phyloP scores from a whole-genome alignment of 1,284 basidiomycete genomes.

The Papiliotrema nemorosa region DNA sequence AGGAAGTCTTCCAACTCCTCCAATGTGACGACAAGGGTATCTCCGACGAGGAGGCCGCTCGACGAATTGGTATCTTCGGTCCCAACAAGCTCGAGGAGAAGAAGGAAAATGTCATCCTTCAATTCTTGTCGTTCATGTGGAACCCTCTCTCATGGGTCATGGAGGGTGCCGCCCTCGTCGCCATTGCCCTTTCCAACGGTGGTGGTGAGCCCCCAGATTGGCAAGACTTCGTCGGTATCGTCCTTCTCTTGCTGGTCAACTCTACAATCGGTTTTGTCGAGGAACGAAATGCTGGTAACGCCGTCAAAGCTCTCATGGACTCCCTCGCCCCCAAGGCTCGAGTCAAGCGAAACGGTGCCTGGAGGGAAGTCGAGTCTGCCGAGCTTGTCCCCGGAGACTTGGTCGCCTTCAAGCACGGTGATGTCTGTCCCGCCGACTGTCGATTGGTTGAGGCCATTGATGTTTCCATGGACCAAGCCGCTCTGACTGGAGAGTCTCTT shows the following conservation, averaged over 20 bases:
- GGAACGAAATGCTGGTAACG: constrained; percentile 94
- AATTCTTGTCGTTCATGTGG: constrained; percentile 98
- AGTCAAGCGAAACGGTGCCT: constrained; percentile 75
- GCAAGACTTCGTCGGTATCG: constrained; percentile 96
- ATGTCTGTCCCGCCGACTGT: constrained; percentile 92
- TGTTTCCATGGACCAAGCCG: constrained; percentile 94
- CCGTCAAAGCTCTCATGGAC: constrained; percentile 98
- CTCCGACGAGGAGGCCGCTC: constrained; percentile 65
- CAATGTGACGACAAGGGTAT: constrained; percentile 81
- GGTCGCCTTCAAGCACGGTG: constrained; percentile 95
- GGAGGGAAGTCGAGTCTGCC: constrained; percentile 84
- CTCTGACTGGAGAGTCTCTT: constrained; percentile 91
- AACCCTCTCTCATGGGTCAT: constrained; percentile 99
- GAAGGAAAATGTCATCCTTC: constrained; percentile 64
- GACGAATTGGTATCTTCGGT: constrained; percentile 91
- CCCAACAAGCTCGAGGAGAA: constrained; percentile 92
- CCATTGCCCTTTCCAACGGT: constrained; percentile 94
- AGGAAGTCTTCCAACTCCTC: constrained; percentile 93
- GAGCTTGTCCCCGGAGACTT: constrained; percentile 90
- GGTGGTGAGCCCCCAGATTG: constrained; percentile 80
- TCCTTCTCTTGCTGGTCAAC: constrained; percentile 88
- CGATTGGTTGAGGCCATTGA: constrained; percentile 93
- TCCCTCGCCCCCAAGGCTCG: constrained; percentile 96
- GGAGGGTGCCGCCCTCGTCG: constrained; percentile 95
- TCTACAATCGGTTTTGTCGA: constrained; percentile 98